Conservation (phyloP, 2,329 filamentous ascomycete species). For the Aspergillus neotritici region DNA sequence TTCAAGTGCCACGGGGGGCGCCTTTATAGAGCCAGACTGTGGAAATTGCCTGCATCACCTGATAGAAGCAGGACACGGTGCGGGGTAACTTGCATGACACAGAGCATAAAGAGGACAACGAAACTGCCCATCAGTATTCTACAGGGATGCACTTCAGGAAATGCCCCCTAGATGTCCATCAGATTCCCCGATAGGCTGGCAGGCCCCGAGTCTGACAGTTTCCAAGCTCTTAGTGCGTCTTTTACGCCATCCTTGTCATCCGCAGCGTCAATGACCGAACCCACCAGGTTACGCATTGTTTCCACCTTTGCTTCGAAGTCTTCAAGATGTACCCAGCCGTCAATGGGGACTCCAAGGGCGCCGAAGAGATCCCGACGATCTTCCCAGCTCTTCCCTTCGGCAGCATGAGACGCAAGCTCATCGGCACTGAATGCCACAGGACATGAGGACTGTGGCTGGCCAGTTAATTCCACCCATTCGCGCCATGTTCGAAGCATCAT, state of each 20-base stretch:
- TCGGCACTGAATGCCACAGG: constrained; percentile 12
- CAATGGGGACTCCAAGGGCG: constrained; percentile 13
- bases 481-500: constrained; percentile 15
- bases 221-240: constrained; percentile 15
- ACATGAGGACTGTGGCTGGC: constrained; percentile 8
- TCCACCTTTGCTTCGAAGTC: constrained; percentile 15
- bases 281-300: constrained; percentile 13
- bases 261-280: constrained; percentile 7
- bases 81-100: no score
- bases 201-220: constrained; percentile 11
- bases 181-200: constrained; percentile 3
- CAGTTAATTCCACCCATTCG: constrained; percentile 14
- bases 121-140: no score
- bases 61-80: no score
- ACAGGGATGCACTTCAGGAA: no score
- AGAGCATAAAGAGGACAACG: no score
- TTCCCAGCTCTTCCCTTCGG: constrained; percentile 13
- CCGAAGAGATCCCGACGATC: constrained; percentile 11
- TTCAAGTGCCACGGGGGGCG: no score
- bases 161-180: constrained; percentile 3
- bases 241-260: constrained; percentile 13
- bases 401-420: constrained; percentile 14
- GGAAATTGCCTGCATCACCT: no score
- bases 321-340: constrained; percentile 18
- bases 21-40: no score